Base-by-base conservation (phyloP, 2,329 filamentous ascomycete species). In the Penicillium sp. region DNA sequence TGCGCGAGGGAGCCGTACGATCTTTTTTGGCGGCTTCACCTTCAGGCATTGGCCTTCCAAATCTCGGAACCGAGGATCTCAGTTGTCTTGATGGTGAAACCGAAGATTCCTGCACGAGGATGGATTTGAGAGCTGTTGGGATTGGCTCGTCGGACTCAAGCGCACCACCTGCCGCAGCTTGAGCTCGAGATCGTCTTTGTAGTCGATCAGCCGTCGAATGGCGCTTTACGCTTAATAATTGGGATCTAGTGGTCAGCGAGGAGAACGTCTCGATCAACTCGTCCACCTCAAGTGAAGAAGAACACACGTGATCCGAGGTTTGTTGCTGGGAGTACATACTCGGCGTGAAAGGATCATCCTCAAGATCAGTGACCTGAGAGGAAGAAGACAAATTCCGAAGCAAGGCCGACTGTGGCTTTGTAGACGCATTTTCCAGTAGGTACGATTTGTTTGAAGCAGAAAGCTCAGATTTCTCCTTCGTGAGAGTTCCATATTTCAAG, bases 401-500 rank as follows among this genome's bases (percentile, higher is more conserved):
- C 54, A 54, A 60, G n/a, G 69, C 60, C 26, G 58, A 33, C 26
- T 61, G 68, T 16, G 42, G 57, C 42, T 61, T 56, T 8, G 71
- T 67, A 48, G 66, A 62, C 28, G 71, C 68, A 4, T 71, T 71
- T 30, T 74, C 72, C 13, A 75, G 64, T 25, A 77, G 63, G 10
- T 71, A 70, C 2, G 70, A 62, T 25, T 73, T 65, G 51, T 70
- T 73, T n/a, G 65, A 65, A 33, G 70, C 61, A 40, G 70, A 69
- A 7, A 76, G 61, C 30, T 72, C 67, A 2, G 71, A 70, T 16
- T 54, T 71, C 43, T 75, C 72, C 57, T 79, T 79, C 2, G 73
- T 74, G 26, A 79, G 70, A 4, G 72, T 77, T 14, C 76, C 72
- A 52, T 78, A 80, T 64, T 76, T 78, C 60, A 77, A 62, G 33